Conservation (phyloP, 441 rosid species). For the Pelargonium fulgidum region DNA sequence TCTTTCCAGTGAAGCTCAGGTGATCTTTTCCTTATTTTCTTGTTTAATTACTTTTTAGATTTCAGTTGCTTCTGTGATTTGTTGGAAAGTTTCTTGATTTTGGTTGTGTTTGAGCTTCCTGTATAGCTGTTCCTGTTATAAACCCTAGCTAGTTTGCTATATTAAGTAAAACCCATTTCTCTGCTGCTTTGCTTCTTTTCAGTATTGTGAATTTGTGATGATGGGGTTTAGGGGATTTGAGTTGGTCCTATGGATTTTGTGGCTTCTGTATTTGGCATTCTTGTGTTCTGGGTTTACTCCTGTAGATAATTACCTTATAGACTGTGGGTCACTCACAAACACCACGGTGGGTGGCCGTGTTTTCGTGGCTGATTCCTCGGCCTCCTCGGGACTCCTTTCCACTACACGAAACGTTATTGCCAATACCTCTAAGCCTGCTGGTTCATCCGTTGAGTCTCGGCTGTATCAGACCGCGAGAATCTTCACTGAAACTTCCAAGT, state of each 20-base stretch:
- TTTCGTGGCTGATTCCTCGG: constrained; percentile 58
- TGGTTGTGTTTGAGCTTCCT: neutral
- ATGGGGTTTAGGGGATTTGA: constrained; percentile 30
- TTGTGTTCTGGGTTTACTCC: constrained; percentile 58
- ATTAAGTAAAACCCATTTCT: constrained; percentile 8
- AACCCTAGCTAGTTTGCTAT: constrained; percentile 22
- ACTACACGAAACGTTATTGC: constrained; percentile 40
- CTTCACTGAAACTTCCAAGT: constrained; percentile 46
- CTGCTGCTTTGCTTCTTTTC: neutral
- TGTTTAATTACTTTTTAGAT: constrained; percentile 14
- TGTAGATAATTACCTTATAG: constrained; percentile 18
- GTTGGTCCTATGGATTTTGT: constrained; percentile 30
- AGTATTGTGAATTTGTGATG: constrained; percentile 9
- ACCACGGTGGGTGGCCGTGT: constrained; percentile 42
- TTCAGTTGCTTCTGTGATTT: constrained; percentile 7
- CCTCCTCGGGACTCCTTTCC: constrained; percentile 45
- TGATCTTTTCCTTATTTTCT: constrained; percentile 22
- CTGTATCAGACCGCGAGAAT: constrained; percentile 71
- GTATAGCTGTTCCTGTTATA: constrained; percentile 1
- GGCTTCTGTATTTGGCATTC: constrained; percentile 35
- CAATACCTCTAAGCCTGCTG: constrained; percentile 25
- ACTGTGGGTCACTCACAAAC: constrained; percentile 68
- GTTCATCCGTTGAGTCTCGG: constrained; percentile 33
- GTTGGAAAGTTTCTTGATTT: neutral
- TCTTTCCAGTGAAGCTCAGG: constrained; percentile 18